Conservation (phyloP, 495 filamentous ascomycete species). For the Hypoxylon cercidicola region DNA sequence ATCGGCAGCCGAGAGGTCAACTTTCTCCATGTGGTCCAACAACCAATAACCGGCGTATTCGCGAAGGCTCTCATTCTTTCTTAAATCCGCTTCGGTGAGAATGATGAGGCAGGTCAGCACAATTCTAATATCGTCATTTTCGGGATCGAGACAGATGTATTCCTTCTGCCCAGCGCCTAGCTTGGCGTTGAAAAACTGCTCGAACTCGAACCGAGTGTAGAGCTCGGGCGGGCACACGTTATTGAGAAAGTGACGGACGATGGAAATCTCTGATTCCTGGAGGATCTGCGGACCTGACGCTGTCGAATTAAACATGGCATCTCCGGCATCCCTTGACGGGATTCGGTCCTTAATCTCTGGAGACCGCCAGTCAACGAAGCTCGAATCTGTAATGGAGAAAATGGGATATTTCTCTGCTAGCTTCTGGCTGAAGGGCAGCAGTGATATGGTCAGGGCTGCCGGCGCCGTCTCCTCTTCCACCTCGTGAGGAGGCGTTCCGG, state of each 20-base stretch:
- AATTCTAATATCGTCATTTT: constrained; percentile 45
- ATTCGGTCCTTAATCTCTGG: constrained; percentile 38
- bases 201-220: constrained; percentile 50
- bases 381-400: constrained; percentile 46
- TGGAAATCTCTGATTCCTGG: constrained; percentile 50
- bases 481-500: constrained; percentile 18
- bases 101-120: constrained; percentile 44
- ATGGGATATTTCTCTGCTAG: constrained; percentile 51
- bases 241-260: constrained; percentile 50
- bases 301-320: constrained; percentile 1
- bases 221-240: constrained; percentile 49
- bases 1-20: constrained; percentile 50
- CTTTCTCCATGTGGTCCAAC: constrained; percentile 46
- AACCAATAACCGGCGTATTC: constrained; percentile 50
- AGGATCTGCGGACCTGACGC: constrained; percentile 37
- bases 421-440: constrained; percentile 51
- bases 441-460: constrained; percentile 36
- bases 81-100: constrained; percentile 36
- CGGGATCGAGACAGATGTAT: constrained; percentile 43
- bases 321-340: constrained; percentile 22
- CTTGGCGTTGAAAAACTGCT: constrained; percentile 50
- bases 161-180: constrained; percentile 42
- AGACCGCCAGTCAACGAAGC: constrained; percentile 40
- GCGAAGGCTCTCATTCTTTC: constrained; percentile 40
- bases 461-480: constrained; percentile 18